A percentile compares a stretch with the other conserved stretches of the same genome.
Evolutionary conservation across 2,329 filamentous ascomycete species (phyloP).

Genomic region (Colletotrichum magnum): DNA sequence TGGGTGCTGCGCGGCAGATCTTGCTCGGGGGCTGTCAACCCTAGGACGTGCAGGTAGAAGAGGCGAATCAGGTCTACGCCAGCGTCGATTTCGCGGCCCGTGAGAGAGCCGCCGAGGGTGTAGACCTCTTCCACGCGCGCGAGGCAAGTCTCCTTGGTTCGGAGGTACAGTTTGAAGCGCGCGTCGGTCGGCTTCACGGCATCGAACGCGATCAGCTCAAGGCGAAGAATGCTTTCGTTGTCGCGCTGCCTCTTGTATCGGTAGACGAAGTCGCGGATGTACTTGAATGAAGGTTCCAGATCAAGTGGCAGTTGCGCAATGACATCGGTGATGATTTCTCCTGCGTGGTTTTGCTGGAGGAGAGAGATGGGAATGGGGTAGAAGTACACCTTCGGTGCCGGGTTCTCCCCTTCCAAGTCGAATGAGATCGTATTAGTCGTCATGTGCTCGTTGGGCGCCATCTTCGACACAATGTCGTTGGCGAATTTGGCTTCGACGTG

Average conservation of each 20-base stretch:
- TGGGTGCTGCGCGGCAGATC: conserved; percentile 44
- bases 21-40: conserved; percentile 34
- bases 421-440: conserved; percentile 42
- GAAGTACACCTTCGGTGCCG: conserved; percentile 46
- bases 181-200: conserved; percentile 45
- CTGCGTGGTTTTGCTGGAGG: conserved; percentile 19
- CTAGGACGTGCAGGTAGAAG: conserved; percentile 44
- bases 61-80: conserved; percentile 40
- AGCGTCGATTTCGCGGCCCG: conserved; percentile 14
- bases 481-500: conserved; percentile 33
- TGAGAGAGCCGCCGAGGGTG: conserved; percentile 43
- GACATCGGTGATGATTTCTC: conserved; percentile 28
- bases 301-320: conserved; percentile 27
- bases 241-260: conserved; percentile 23
- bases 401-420: conserved; percentile 42
- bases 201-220: conserved; percentile 52
- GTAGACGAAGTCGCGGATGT: conserved; percentile 23
- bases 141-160: conserved; percentile 49
- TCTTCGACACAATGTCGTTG: conserved; percentile 12
- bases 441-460: conserved; percentile 33
- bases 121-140: conserved; percentile 46
- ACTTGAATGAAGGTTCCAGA: conserved; percentile 41
- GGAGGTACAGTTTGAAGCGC: conserved; percentile 55
- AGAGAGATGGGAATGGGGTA: conserved; percentile 44
- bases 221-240: conserved; percentile 20